Evolutionary conservation across 2,329 filamentous ascomycete genomes (phyloP).

Genomic region (Hypoxylon rubiginosum): DNA sequence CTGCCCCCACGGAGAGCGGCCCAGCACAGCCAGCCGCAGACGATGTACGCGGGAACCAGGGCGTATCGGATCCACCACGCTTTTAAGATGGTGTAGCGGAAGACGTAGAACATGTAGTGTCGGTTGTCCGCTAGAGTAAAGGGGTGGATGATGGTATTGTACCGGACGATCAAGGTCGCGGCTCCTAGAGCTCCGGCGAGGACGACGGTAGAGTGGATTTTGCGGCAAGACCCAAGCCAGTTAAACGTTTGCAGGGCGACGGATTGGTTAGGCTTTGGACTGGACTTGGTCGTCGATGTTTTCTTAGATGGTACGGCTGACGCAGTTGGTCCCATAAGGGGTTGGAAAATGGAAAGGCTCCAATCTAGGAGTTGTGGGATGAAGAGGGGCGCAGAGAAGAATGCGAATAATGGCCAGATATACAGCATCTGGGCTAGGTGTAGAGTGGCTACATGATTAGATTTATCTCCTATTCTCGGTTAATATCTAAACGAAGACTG

Average conservation of each 20-base stretch:
- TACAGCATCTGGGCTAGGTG: slow-evolving; percentile 96
- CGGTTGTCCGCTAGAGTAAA: slow-evolving; percentile 97
- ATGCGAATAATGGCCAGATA: slow-evolving; percentile 88
- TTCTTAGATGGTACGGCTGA: background rate
- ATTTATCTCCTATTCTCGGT: slow-evolving; percentile 80
- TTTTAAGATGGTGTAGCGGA: slow-evolving; percentile 82
- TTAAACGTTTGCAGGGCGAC: slow-evolving; percentile 38
- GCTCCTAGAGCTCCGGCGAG: slow-evolving; percentile 53
- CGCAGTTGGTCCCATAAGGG: slow-evolving; percentile 2
- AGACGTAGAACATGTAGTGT: slow-evolving; percentile 97
- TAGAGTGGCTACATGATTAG: slow-evolving; percentile 90
- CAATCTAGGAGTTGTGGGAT: slow-evolving; percentile 64
- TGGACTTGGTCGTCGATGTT: background rate
- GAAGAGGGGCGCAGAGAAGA: slow-evolving; percentile 88
- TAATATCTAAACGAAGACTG: slow-evolving; percentile 36
- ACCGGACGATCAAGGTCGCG: slow-evolving; percentile 69
- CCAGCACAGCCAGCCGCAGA: slow-evolving; percentile 77
- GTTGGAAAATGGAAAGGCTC: slow-evolving; percentile 33
- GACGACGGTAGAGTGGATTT: slow-evolving; percentile 55
- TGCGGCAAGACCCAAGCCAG: slow-evolving; percentile 50
- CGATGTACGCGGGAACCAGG: slow-evolving; percentile 77
- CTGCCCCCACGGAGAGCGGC: slow-evolving; percentile 70
- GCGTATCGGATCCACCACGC: slow-evolving; percentile 74
- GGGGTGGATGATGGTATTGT: slow-evolving; percentile 94
- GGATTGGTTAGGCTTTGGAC: slow-evolving; percentile 12